These are phyloP conservation scores for Cryphonectria parasitica DNA, from an alignment of 2,329 filamentous ascomycete species.

Conservation along the genomic window DNA sequence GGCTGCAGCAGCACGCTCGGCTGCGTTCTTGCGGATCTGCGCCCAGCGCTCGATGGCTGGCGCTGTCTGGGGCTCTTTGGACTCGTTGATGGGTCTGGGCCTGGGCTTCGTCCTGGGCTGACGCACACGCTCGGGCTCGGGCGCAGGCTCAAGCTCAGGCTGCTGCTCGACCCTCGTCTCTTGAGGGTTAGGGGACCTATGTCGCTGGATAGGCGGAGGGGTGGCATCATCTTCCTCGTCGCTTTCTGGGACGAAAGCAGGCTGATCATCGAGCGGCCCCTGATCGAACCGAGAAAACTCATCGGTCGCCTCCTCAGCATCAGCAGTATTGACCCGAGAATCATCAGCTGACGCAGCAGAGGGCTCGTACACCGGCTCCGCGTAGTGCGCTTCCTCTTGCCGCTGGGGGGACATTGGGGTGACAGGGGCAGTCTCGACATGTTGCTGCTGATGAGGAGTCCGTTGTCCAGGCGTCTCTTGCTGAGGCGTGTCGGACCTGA, in stretches of 20 bases:
- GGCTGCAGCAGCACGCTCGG: constrained; percentile 66
- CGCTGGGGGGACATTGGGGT: constrained; percentile 33
- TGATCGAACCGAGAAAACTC: constrained; percentile 79
- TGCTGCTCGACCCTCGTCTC: constrained; percentile 34
- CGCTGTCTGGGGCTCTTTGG: constrained; percentile 35
- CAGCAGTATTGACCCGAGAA: constrained; percentile 63
- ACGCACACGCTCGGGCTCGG: constrained; percentile 34
- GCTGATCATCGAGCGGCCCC: constrained; percentile 83
- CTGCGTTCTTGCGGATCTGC: constrained; percentile 92
- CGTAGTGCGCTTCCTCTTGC: constrained; percentile 28
- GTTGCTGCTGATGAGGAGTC: constrained; percentile 10
- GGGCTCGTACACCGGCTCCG: constrained; percentile 45
- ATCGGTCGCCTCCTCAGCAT: constrained; percentile 61
- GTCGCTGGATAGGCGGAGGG: constrained; percentile 57
- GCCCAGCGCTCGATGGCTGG: constrained; percentile 83
- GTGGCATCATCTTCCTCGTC: constrained; percentile 55
- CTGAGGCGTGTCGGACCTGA: constrained; percentile 23
- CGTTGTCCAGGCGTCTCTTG: constrained; percentile 20
- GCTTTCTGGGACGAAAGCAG: constrained; percentile 69
- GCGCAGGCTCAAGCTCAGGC: constrained; percentile 34
- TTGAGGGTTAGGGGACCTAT: constrained; percentile 36
- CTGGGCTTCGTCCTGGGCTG: constrained; percentile 40
- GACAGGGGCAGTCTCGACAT: constrained; percentile 1
- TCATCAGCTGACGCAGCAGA: constrained; percentile 46
- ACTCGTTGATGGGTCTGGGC: constrained; percentile 27